A percentile compares a stretch with the other conserved stretches of the same genome.
Conservation (phyloP, 768 basidiomycete genomes). For the Paxillus involutus region DNA sequence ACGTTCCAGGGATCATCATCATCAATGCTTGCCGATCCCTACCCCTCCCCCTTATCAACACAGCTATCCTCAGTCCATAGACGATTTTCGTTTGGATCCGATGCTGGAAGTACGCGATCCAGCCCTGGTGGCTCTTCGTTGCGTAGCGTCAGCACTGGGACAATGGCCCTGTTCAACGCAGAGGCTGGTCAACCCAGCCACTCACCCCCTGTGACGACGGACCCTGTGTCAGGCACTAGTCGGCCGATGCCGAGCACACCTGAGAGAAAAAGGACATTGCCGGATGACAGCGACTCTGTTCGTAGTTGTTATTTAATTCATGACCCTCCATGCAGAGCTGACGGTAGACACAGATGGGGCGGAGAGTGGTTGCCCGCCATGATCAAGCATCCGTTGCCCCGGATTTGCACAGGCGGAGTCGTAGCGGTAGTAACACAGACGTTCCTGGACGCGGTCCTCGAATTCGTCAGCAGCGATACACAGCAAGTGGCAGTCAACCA, state of each 20-base stretch:
- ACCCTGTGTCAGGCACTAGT: constrained; percentile 10
- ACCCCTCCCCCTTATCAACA: neutral
- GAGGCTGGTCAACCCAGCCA: constrained; percentile 17
- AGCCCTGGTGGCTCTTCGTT: neutral
- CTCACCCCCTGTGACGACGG: constrained; percentile 14
- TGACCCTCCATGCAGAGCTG: constrained; percentile 12
- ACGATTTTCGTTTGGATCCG: neutral
- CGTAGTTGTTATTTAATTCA: constrained; percentile 7
- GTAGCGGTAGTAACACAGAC: neutral
- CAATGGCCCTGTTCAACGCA: neutral
- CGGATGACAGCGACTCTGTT: constrained; percentile 11
- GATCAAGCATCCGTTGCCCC: constrained; percentile 1
- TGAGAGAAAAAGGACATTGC: constrained; percentile 14
- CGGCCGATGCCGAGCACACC: constrained; percentile 16
- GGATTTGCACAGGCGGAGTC: neutral
- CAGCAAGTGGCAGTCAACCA: constrained; percentile 8
- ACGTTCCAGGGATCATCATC: neutral
- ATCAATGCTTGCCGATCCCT: neutral
- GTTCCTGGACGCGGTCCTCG: constrained; percentile 16
- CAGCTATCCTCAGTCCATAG: neutral
- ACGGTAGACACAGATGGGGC: constrained; percentile 14
- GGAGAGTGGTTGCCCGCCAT: constrained; percentile 19
- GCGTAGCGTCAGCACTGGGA: constrained; percentile 10
- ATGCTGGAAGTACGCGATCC: neutral
- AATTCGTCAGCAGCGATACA: constrained; percentile 27